Base-by-base conservation (phyloP, 2,329 filamentous ascomycete species). In the Phoma sp. region DNA sequence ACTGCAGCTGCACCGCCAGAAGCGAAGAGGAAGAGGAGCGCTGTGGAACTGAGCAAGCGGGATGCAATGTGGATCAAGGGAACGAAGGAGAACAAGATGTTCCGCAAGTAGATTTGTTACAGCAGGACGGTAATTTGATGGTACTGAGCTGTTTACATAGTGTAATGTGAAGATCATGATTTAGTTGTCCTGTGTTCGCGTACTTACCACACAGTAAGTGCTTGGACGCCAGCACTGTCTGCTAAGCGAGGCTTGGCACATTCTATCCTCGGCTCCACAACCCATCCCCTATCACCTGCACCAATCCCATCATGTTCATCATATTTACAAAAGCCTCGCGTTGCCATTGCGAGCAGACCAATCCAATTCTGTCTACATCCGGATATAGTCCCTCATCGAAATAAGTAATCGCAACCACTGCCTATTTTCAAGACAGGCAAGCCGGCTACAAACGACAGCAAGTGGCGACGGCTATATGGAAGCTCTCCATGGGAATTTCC, bases 61-160 rank as follows among this genome's bases (percentile, higher is more conserved):
- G 71, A 74, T 64, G 69, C 71, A 0, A 47, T 31, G 44, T 74
- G 70, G 70, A 61, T 73, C 13, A 74, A 73, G 64, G 57, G 63
- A 36, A 68, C 65, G 32, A 59, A 60, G 51, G 43, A 46, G 47
- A 56, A 48, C 38, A 48, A 51, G 37, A 41, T 55, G 46, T 45
- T 39, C 25, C 52, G 41, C 15, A 50, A 50, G 37, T 41, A 47
- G 37, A n/a, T 8, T 15, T 21, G 8, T 24, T 17, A 10, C 7
- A 12, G 19, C 21, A 21, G 13, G 19, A 13, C 9, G 15, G 21
- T n/a, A 21, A 1, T 15, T 2, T 7, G 24, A 43, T 31, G n/a
- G 25, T 43, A 2, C 9, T 15, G 1, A 17, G 19, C 10, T 9
- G 8, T 43, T 5, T n/a, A 31, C 29, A 8, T 43, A 21, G 39